Base-by-base conservation (phyloP, 208 protist species). In the Trichomonas tenax region DNA sequence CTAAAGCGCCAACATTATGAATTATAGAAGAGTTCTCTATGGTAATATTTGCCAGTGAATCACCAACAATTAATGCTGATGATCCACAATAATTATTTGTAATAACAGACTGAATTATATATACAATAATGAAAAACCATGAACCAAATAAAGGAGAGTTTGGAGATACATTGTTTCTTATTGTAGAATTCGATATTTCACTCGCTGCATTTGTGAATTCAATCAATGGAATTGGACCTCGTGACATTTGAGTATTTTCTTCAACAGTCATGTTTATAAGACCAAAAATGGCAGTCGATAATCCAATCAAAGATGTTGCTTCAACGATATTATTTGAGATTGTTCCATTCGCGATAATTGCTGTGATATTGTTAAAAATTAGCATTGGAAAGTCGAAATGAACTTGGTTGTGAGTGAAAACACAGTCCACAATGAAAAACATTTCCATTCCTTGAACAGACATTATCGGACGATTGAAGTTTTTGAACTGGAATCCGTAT, bases 1-100 rank as follows among this genome's bases (percentile, higher is more conserved):
- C n/a, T 31, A 93, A 36, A 58, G 86, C 86, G 0, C 40, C 86
- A 51, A 15, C 0, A 38, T 93, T 93, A 51, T 48, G 15, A 34
- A 14, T 38, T n/a, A 93, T 93, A 38, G 44, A 21, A 11, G 86
- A 93, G 31, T 93, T 58, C 1, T 34, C 41, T 10, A 93, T 34
- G 6, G 86, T 51, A 11, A 93, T 17, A 48, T 93, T 48, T 58
- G 86, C 44, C 17, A 93, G 17, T 15, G 86, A 93, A 51, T 93
- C 86, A 17, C 86, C 86, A 93, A 93, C 86, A 51, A 93, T 51
- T 93, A 93, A 93, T n/a, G 86, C 86, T 34, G 86, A 93, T 38
- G 40, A 38, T 15, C 86, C 86, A 51, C 86, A 93, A 15, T 49
- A 93, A 51, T 93, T 93, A 93, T 93, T 48, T 38, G 15, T 23